Conservation (phyloP, 345 rosid genomes). For the Geranium rotundifolium region DNA sequence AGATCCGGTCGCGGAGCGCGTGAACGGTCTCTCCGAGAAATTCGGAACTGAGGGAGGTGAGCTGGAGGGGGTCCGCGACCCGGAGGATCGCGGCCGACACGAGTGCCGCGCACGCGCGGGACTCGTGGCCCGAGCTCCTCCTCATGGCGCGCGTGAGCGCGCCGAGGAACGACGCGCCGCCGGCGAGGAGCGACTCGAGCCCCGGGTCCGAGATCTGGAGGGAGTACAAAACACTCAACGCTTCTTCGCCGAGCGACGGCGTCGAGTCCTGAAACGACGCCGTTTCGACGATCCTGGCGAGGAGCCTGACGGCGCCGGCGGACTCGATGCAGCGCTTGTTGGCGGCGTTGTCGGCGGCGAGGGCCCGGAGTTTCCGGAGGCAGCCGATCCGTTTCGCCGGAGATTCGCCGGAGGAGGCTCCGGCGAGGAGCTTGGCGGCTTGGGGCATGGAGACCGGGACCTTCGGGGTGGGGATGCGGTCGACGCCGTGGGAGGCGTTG, state of each 20-base stretch:
- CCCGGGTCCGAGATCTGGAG: conserved; percentile 54
- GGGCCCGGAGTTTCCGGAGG: conserved; percentile 40
- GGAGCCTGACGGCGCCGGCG: conserved; percentile 56
- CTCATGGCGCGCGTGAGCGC: conserved; percentile 24
- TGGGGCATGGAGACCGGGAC: conserved; percentile 47
- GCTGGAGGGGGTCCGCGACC: conserved; percentile 34
- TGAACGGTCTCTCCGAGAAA: conserved; percentile 30
- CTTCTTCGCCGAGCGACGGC: conserved; percentile 39
- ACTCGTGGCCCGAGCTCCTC: conserved; percentile 18
- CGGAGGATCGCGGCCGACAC: conserved; percentile 24
- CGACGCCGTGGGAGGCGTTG: conserved; percentile 67
- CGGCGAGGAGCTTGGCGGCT: conserved; percentile 38
- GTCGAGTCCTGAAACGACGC: conserved; percentile 8
- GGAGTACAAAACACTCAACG: conserved; percentile 49
- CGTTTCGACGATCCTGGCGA: conserved; percentile 36
- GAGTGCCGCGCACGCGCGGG: conserved; percentile 26
- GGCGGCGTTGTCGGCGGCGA: conserved; percentile 34
- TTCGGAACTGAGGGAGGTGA: conserved; percentile 17
- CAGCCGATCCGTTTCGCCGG: conserved; percentile 38
- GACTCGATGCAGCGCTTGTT: conserved; percentile 62
- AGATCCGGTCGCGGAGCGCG: conserved; percentile 33
- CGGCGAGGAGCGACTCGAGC: conserved; percentile 39
- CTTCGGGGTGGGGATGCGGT: conserved; percentile 83
- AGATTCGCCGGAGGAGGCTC: conserved; percentile 22
- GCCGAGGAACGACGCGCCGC: conserved; percentile 34